Conservation (phyloP, 73 alveolate genomes). For the Paramecium sonneborni region DNA sequence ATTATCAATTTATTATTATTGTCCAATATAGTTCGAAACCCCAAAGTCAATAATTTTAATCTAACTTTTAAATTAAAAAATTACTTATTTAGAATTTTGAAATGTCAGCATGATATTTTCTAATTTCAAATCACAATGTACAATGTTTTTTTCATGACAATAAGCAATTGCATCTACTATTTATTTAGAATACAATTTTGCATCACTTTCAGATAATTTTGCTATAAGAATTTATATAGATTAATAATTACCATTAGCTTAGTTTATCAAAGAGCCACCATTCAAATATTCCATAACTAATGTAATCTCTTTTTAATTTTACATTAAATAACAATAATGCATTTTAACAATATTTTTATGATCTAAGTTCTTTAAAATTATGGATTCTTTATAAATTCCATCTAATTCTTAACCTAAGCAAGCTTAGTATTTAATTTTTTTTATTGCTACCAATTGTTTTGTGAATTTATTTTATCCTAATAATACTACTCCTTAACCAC, state of each 20-base stretch:
- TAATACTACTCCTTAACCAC: conserved; percentile 64
- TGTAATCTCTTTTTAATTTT: conserved; percentile 65
- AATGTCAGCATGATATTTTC: conserved; percentile 82
- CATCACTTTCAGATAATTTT: conserved; percentile 71
- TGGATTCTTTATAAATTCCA: conserved; percentile 51
- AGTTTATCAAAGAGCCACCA: conserved; percentile 82
- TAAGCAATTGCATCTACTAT: conserved; percentile 75
- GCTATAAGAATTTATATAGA: conserved; percentile 62
- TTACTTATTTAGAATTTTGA: background rate
- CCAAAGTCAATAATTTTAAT: conserved; percentile 97
- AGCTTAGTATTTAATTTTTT: background rate
- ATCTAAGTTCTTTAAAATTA: conserved; percentile 70
- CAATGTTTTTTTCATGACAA: conserved; percentile 73
- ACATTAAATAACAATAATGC: conserved; percentile 66
- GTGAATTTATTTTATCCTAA: conserved; percentile 73
- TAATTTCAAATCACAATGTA: conserved; percentile 85
- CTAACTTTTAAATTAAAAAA: background rate
- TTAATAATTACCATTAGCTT: conserved; percentile 73
- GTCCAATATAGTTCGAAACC: conserved; percentile 57
- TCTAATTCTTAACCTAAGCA: background rate
- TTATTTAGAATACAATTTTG: conserved; percentile 70
- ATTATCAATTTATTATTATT: background rate
- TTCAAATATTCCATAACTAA: conserved; percentile 89
- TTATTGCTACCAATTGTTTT: conserved; percentile 78
- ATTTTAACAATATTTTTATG: conserved; percentile 78